Percentiles rank a stretch among this genome's conserved stretches.
Evolutionary conservation across 768 basidiomycete species (phyloP).

Genomic region (Pholiota molesta): DNA sequence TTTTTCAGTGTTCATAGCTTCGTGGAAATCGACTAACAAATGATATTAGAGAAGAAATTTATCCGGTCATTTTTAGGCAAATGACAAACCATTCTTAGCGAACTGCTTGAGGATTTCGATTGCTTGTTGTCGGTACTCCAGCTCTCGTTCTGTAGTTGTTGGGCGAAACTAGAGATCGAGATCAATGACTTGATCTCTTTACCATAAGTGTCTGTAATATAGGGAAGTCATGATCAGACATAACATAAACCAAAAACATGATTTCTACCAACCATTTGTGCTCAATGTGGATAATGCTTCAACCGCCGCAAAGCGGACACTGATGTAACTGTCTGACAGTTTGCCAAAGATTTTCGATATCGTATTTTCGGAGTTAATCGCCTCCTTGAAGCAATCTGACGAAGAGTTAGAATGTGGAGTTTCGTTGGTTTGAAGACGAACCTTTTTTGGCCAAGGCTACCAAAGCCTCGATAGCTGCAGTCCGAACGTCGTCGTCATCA

Average conservation of each 20-base stretch:
- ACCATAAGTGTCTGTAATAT: neutral
- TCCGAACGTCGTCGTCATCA: neutral
- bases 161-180: neutral
- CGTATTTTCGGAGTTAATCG: neutral
- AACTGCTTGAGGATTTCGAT: neutral
- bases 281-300: neutral
- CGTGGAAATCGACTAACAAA: neutral
- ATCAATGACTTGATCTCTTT: neutral
- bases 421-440: neutral
- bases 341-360: neutral
- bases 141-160: neutral
- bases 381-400: neutral
- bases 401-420: neutral
- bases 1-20: neutral
- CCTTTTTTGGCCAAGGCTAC: neutral
- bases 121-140: neutral
- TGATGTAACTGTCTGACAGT: neutral
- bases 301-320: neutral
- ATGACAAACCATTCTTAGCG: neutral
- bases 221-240: neutral
- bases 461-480: neutral
- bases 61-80: neutral
- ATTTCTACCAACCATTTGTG: neutral
- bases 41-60: neutral
- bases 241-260: neutral